Conservation (phyloP, 2,329 filamentous ascomycete species). For the Pyrenophora seminiperda region DNA sequence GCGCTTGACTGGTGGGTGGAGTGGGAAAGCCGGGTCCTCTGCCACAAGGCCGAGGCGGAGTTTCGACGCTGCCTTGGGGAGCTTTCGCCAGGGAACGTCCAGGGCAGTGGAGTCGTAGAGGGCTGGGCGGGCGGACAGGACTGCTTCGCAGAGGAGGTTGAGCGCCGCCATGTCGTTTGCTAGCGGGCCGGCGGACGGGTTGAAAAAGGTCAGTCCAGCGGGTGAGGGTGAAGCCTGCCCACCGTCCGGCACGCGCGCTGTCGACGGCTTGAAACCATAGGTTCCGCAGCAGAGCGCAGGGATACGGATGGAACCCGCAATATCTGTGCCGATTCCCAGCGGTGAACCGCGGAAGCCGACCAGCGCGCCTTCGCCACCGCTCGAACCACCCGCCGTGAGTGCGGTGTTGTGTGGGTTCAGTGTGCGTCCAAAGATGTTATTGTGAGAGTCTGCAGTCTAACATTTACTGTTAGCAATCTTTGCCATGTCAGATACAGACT, state of each 20-base stretch:
- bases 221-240: conserved; percentile 7
- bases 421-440: conserved; percentile 66
- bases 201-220: conserved; percentile 5
- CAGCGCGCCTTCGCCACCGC: conserved; percentile 68
- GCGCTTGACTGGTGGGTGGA: conserved; percentile 12
- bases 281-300: conserved; percentile 59
- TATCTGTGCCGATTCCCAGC: conserved; percentile 66
- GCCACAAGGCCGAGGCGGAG: conserved; percentile 8
- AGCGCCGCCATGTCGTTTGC: conserved; percentile 8
- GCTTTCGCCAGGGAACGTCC: conserved; percentile 7
- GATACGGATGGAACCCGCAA: conserved; percentile 55
- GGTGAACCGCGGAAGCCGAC: conserved; percentile 62
- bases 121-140: conserved; percentile 5
- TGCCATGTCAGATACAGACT: no score
- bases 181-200: conserved; percentile 4
- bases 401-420: conserved; percentile 64
- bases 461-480: conserved; percentile 30
- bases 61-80: background rate
- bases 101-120: conserved; percentile 5
- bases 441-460: conserved; percentile 61
- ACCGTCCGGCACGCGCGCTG: conserved; percentile 54
- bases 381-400: conserved; percentile 65
- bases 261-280: conserved; percentile 59
- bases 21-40: conserved; percentile 6
- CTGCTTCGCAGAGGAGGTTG: background rate